Percentiles rank a stretch among this genome's conserved stretches.
phyloP scores from a whole-genome alignment of 768 basidiomycete genomes.

The Leucocoprinus leucothites region DNA sequence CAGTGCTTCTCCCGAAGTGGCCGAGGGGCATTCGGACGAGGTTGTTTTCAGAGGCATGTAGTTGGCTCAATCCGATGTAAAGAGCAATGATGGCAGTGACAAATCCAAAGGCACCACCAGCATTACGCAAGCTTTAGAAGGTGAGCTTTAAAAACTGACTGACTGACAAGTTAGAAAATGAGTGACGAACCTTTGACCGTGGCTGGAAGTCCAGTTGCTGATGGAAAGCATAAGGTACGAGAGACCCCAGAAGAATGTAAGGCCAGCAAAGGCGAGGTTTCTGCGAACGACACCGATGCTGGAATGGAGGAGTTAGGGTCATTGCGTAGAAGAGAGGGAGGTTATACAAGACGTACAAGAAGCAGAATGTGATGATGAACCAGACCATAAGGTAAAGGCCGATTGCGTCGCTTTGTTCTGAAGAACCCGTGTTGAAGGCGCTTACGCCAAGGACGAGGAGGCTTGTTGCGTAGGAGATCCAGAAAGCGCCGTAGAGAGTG shows the following conservation, averaged over 20 bases:
- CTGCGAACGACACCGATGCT: constrained; percentile 49
- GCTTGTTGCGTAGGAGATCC: constrained; percentile 57
- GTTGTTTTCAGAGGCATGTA: constrained; percentile 2
- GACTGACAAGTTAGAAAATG: not conserved
- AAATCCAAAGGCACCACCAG: constrained; percentile 13
- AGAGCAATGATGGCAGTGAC: constrained; percentile 11
- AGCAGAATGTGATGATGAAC: constrained; percentile 50
- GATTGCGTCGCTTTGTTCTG: constrained; percentile 40
- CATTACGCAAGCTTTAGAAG: constrained; percentile 5
- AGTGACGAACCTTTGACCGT: constrained; percentile 3
- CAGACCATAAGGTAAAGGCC: constrained; percentile 56
- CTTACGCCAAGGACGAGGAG: constrained; percentile 47
- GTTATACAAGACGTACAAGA: constrained; percentile 36
- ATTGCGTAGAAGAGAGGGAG: not conserved
- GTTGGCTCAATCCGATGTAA: constrained; percentile 13
- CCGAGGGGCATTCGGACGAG: constrained; percentile 13
- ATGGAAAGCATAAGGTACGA: constrained; percentile 49
- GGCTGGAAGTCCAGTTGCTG: constrained; percentile 28
- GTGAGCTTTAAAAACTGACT: not conserved
- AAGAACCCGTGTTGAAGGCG: constrained; percentile 30
- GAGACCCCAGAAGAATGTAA: constrained; percentile 51
- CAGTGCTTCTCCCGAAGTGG: not conserved
- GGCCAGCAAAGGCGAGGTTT: constrained; percentile 44
- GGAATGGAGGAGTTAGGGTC: not conserved
- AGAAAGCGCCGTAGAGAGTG: constrained; percentile 59